Evolutionary conservation across 2,329 filamentous ascomycete genomes (phyloP), one percentile per base, ranked within the genome.

Genomic region (Aspergillus vadensis): DNA sequence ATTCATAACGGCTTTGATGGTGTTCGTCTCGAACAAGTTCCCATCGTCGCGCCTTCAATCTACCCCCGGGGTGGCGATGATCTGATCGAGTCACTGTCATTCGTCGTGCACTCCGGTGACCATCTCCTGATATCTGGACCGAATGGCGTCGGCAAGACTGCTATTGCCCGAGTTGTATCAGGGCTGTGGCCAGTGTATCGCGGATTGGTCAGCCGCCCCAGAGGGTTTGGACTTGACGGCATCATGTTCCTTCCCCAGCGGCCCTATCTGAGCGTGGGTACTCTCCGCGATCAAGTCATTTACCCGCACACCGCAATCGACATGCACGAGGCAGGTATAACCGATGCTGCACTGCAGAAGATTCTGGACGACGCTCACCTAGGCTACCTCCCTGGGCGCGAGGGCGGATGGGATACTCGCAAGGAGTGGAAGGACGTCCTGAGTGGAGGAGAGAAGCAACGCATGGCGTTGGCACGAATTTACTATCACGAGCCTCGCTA

Each of bases 401-500:
- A 99, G 81, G 95, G 95, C 41, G 95, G 95, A 14, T 98, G 92
- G 92, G 92, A 99, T 72, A 95, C 92, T 4, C 86, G 92, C 59
- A 98, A 99, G 77, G 93, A 97, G 73, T 99, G 95, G 95, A 97
- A 98, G 79, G 94, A 98, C 68, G 92, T 99, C 4, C 83, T 99
- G n/a, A 94, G 90, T 65, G 95, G 95, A 41, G 95, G 95, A 12
- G 95, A 99, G 82, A 99, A 99, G 80, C 95, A 99, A 79, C 84
- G 95, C 21, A 91, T 99, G 85, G 92, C 87, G 0, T 92, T 99
- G 69, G 94, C 96, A 4, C 83, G 95, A 48, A 76, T 99, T 53
- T 81, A 98, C 43, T 99, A 99, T 72, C 95, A 99, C 72, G 94
- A 98, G 79, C 95, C 95, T 15, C 84, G 90, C 62, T 99, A 96